These are phyloP conservation scores for Larix kaempferi DNA, from an alignment of 75 land plant genomes.

Conservation along the genomic window DNA sequence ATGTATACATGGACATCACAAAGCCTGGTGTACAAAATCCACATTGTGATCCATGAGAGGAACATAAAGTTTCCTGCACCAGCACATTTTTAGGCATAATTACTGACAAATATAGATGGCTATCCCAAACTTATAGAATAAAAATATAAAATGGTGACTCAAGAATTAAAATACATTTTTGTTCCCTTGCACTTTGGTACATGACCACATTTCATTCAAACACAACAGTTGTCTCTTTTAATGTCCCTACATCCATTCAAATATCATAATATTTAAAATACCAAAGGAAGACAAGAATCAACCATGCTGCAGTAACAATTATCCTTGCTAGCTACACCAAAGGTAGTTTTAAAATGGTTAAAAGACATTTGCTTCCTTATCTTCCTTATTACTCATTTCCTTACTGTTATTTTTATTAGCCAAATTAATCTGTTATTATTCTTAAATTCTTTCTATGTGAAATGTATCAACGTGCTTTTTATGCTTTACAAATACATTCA, in stretches of 20 bases:
- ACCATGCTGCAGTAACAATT: background rate
- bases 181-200: background rate
- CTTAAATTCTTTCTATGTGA: too few species aligned
- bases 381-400: too few species aligned
- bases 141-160: background rate
- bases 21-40: conserved; percentile 99
- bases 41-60: conserved; percentile 95
- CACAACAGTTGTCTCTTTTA: background rate
- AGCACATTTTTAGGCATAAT: background rate
- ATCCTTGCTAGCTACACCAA: too few species aligned
- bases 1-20: conserved; percentile 97
- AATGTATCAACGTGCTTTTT: too few species aligned
- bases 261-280: background rate
- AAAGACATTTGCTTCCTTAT: too few species aligned
- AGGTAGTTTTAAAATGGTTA: too few species aligned
- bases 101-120: background rate
- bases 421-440: too few species aligned
- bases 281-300: background rate
- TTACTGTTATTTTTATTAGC: too few species aligned
- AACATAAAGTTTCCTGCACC: conserved; percentile 74
- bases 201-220: background rate
- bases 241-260: background rate
- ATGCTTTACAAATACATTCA: too few species aligned
- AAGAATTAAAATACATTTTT: background rate
- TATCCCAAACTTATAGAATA: background rate